Evolutionary conservation across 257 asterid species (phyloP), one percentile per base, ranked within the genome.

Genomic region (Cynanchum wilfordii): DNA sequence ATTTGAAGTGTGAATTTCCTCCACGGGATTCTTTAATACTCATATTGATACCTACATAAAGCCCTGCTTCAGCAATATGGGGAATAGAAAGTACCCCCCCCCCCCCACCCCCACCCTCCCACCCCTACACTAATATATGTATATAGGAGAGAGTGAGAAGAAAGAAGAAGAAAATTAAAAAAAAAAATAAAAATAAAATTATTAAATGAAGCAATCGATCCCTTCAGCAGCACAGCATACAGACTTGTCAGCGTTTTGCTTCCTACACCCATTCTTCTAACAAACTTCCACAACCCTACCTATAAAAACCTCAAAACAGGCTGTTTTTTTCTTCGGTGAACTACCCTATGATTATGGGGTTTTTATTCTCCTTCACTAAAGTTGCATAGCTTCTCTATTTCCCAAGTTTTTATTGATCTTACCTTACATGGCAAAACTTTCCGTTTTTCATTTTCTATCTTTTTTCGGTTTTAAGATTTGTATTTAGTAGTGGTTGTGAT

Each of bases 191-290:
- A 42, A 7, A 5, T 1, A 8, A 42, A 55, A 76, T 80, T 50
- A 58, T 73, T 80, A 76, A 42, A 64, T 69, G 74, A 72, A 77
- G 73, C 79, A 76, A 73, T 73, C 80, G 74, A 73, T 69, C 60
- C 47, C 47, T 77, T 76, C 67, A 62, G 62, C 57, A 64, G 62
- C 69, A 64, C 63, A 73, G 20, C 73, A 58, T 47, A 62, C 69
- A 44, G 33, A 42, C 73, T 62, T 73, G 71, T 47, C 76, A 68
- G 70, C 29, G 69, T 64, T 66, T 45, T 64, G 82, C 66, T 54
- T 10, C 73, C 73, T 73, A 72, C 59, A 19, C 69, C 76, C 76
- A 49, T 72, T 24, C 77, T 27, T 40, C 69, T 49, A 60, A 44
- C 44, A 62, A 75, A 60, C 54, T 75, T 76, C 38, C 44, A 25